Base-by-base conservation (phyloP, 768 basidiomycete genomes). In the Baorangia bicolor region DNA sequence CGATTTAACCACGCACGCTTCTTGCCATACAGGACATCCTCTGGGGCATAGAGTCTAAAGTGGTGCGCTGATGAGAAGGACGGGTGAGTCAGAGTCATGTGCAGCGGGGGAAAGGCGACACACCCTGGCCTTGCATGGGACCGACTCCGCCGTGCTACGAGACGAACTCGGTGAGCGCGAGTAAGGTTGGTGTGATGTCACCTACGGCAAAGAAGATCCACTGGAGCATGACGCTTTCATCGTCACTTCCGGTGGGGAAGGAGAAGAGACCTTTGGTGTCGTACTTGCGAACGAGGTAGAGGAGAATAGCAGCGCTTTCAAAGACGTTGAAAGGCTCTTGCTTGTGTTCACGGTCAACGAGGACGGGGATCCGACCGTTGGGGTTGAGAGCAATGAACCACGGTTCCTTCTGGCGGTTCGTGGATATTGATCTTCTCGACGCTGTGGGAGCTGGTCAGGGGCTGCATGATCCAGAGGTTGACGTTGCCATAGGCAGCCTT, bases 121-220 rank as follows among this genome's bases (percentile, higher is more conserved):
- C 45, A 69, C 73, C 68, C 74, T 91, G 88, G 30, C 90, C 88
- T 76, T 93, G 90, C 89, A 92, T 94, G n/a, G 92, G 90, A 27
- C 90, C 90, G 23, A 91, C 71, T 25, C 87, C 90, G 2, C 88
- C 90, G 66, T 91, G 88, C 86, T 90, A 66, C 13, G 40, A 12
- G 37, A 45, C 38, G 12, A 16, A 9, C 3, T 48, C 39, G 35
- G 16, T 49, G 44, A 64, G 45, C 6, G 25, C 37, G 25, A 35
- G 18, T 27, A 10, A 34, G 7, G 27, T 0, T 5, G 11, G n/a
- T 12, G 4, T 5, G 5, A 23, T 1, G 20, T 12, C 4, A 62
- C 81, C 53, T 57, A 87, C 87, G 14, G 85, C 81, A 60, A 93
- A 94, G 76, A 93, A 91, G 49, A 94, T 84, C 94, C 92, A 95